Evolutionary conservation across 2,329 filamentous ascomycete species (phyloP), one percentile per base, ranked within the genome.

Genomic region (Paraphaeosphaeria sporulosa): DNA sequence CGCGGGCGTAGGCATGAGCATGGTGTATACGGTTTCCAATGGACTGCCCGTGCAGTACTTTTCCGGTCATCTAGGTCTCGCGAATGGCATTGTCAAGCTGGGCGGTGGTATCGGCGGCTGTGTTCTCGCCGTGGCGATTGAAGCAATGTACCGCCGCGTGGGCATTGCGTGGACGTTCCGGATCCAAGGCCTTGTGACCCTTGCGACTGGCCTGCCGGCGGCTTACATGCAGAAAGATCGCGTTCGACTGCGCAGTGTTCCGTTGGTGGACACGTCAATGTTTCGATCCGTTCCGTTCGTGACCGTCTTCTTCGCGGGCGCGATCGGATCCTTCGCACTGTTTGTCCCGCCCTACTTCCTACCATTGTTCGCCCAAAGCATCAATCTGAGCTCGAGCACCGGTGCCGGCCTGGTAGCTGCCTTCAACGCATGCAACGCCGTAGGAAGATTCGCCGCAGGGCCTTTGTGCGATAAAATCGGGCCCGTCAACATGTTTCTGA

Each of bases 1-100:
- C 3, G 76, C 78, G 61, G 84, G 83, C 0, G 55, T 84, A 27
- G 84, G 83, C 0, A 70, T 70, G 59, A 46, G 64, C 9, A 63
- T 69, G 48, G 65, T 72, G 0, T 75, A 72, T 49, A 62, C 66
- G 0, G 66, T 71, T 8, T 46, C 54, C 2, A 74, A 74, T 51
- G 56, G 64, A 2, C 54, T 74, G 8, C 66, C 70, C 1, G 62
- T 72, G 8, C 73, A 76, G 38, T 76, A 71, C 32, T 75, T 73
- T 47, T 72, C 69, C 53, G 63, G 68, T 8, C 64, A 61, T n/a
- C 55, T 75, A 3, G 72, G 71, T 0, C 65, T 71, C 3, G 73
- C 71, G 3, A 75, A 75, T 32, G 71, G 72, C 1, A 59, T 74
- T 6, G 65, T 75, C 36, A 75, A 75, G 55, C 58, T 71, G 2